Percentiles rank a stretch among this genome's conserved stretches.
These are phyloP conservation scores for Xylaria sp. DNA, from an alignment of 2,329 filamentous ascomycete species.

Conservation along the genomic window DNA sequence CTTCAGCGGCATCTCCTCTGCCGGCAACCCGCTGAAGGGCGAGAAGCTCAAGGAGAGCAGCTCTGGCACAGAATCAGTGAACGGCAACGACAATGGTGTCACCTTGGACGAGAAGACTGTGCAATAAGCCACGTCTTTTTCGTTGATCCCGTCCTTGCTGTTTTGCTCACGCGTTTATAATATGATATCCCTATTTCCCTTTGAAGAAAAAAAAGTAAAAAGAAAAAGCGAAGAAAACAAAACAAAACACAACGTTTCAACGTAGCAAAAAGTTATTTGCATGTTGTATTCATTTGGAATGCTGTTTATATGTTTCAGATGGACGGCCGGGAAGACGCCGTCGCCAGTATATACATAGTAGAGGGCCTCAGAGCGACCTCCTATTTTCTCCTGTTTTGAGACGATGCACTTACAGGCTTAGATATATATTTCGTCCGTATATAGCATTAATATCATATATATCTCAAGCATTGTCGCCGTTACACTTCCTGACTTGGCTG, in stretches of 20 bases:
- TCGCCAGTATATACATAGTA: background rate
- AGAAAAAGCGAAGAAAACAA: background rate
- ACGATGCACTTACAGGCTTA: background rate
- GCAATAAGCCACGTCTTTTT: background rate
- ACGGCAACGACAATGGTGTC: background rate
- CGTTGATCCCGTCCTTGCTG: no score
- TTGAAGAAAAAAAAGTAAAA: background rate
- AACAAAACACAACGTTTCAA: background rate
- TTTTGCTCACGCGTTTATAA: background rate
- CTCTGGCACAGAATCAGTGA: constrained; percentile 3
- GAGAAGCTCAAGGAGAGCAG: constrained; percentile 22
- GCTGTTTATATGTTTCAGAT: background rate
- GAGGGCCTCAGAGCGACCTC: background rate
- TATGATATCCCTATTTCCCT: background rate
- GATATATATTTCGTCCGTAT: background rate
- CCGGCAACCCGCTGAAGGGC: constrained; percentile 21
- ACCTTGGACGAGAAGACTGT: constrained; percentile 8
- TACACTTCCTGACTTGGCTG: no score
- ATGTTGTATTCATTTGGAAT: background rate
- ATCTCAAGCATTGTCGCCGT: background rate
- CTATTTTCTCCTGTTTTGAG: background rate
- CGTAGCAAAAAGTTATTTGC: background rate
- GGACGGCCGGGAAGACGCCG: background rate
- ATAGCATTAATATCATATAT: background rate
- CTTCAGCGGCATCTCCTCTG: constrained; percentile 36